Base-by-base conservation (phyloP, 495 filamentous ascomycete species). In the Immersiella caudata region DNA sequence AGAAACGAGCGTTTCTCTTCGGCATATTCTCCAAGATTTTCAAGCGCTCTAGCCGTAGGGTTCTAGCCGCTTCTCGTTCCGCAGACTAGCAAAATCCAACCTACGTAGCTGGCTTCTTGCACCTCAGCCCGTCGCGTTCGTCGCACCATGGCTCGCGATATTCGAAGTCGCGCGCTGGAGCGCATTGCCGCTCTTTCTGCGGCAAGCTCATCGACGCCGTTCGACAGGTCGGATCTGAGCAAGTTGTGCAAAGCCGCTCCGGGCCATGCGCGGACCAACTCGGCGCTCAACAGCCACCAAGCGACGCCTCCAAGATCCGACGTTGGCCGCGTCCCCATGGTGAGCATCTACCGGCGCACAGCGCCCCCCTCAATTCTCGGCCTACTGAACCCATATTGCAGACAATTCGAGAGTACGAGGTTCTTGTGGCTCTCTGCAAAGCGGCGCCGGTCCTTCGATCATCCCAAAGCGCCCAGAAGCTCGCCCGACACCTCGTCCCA, bases 371-470 rank as follows among this genome's bases (percentile, higher is more conserved):
- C 55, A 11, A 16, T 18, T 29, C 21, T 9, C 22, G 58, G 16
- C 26, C 36, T 35, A n/a, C 75, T 76, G 65, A 76, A 72, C 35
- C 0, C 22, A 22, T 22, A 40, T 12, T 18, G 24, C 71, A 87
- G 85, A 85, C 79, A 11, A 86, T 93, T 60, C 88, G 91, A 62
- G 95, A 99, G 82, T 87, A 96, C 67, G 93, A 98, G 75, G 89
- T 94, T 49, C 83, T 98, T 26, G 79, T 98, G 21, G 92, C 94
- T 33, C 84, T 99, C 24, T 96, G 94, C 78, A 93, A 91, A 78
- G 91, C 95, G 26, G 91, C 93, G 9, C 88, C 92, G 20, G 80
- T 87, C 18, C 79, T 97, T 16, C 81, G 87, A 20, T 85, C 84
- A 60, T 71, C 80, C 6, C 86, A 92, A 62, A 89, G 88, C 75